Evolutionary conservation across 2,329 filamentous ascomycete genomes (phyloP).

Genomic region (Diaporthe destruens): DNA sequence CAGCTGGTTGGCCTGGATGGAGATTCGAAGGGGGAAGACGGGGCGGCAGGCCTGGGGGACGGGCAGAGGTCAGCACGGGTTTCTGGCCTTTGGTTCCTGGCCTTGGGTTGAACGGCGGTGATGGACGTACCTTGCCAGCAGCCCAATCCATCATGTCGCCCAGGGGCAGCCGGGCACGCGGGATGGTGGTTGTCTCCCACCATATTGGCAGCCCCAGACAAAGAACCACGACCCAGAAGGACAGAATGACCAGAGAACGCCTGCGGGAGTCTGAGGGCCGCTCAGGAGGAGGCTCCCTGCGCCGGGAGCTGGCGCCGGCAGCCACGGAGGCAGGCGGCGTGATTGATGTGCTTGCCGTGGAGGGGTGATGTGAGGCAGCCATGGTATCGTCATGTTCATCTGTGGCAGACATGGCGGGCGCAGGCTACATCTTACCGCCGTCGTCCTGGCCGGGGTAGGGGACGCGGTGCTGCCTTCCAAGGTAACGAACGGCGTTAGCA

Average conservation of each 20-base stretch:
- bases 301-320: slow-evolving; percentile 40
- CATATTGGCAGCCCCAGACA: slow-evolving; percentile 91
- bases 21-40: slow-evolving; percentile 87
- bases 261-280: slow-evolving; percentile 75
- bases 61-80: not conserved
- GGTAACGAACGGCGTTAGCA: too few species aligned
- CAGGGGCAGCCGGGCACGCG: slow-evolving; percentile 85
- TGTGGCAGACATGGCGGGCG: slow-evolving; percentile 37
- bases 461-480: not conserved
- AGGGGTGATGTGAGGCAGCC: slow-evolving; percentile 9
- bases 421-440: slow-evolving; percentile 34
- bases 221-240: slow-evolving; percentile 91
- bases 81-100: not conserved
- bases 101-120: not conserved
- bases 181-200: slow-evolving; percentile 95
- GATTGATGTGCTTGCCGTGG: not conserved
- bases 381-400: slow-evolving; percentile 34
- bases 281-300: slow-evolving; percentile 80
- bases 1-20: slow-evolving; percentile 77
- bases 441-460: slow-evolving; percentile 19
- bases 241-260: slow-evolving; percentile 81
- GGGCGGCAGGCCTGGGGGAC: slow-evolving; percentile 80
- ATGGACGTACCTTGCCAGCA: slow-evolving; percentile 78
- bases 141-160: slow-evolving; percentile 92
- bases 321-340: slow-evolving; percentile 8